A percentile compares a stretch with the other conserved stretches of the same genome.
Conservation (phyloP, 768 basidiomycete genomes). For the Phylloporus sp. region DNA sequence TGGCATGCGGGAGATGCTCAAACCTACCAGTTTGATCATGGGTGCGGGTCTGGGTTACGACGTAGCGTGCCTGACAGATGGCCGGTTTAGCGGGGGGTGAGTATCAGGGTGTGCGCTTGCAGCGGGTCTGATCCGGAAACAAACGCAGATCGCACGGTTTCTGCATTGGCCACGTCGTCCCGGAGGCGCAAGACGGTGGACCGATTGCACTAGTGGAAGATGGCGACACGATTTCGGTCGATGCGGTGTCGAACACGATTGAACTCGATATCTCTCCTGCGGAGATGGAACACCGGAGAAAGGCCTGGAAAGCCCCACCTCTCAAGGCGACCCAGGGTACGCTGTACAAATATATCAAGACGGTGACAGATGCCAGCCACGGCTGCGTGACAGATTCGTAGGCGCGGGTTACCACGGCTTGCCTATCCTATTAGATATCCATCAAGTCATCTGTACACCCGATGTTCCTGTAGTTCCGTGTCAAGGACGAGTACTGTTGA, state of each 20-base stretch:
- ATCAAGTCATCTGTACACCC: too few species aligned
- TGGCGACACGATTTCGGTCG: constrained; percentile 83
- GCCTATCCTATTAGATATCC: constrained; percentile 6
- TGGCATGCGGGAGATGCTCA: constrained; percentile 99
- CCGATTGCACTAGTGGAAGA: constrained; percentile 88
- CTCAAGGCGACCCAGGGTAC: constrained; percentile 81
- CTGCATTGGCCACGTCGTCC: constrained; percentile 94
- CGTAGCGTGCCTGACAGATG: constrained; percentile 96
- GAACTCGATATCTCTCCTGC: constrained; percentile 72
- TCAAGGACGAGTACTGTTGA: constrained; percentile 48
- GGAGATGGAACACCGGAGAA: constrained; percentile 71
- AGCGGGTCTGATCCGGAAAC: constrained; percentile 12
- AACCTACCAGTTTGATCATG: constrained; percentile 97
- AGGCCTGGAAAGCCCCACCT: constrained; percentile 78
- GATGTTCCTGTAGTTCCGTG: constrained; percentile 3
- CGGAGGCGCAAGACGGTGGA: constrained; percentile 92
- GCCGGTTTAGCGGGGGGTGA: constrained; percentile 96
- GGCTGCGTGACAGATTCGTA: constrained; percentile 90
- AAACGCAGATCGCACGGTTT: constrained; percentile 84
- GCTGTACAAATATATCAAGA: constrained; percentile 84
- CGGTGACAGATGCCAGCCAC: constrained; percentile 85
- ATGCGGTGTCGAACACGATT: constrained; percentile 84
- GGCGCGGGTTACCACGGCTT: constrained; percentile 18
- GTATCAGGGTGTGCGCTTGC: constrained; percentile 29
- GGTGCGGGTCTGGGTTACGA: constrained; percentile 95